phyloP scores from a whole-genome alignment of 2,329 filamentous ascomycete species.

The Colletotrichum musicola region DNA sequence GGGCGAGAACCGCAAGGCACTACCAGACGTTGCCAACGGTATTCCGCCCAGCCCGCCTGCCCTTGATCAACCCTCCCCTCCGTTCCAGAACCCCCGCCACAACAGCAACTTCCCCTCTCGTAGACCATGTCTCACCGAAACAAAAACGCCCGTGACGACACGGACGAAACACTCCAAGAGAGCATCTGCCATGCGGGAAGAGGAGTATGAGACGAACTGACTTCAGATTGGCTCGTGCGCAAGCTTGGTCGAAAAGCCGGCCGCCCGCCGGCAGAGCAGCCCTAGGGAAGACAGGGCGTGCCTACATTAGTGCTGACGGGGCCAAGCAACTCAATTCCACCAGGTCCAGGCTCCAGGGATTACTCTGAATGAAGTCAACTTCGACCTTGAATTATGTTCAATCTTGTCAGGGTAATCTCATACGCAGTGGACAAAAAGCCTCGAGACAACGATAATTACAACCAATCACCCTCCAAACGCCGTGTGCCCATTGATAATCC shows the following conservation, averaged over 20 bases:
- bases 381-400: neutral
- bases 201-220: slow-evolving; percentile 12
- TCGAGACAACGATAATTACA: neutral
- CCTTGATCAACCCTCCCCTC: neutral
- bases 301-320: slow-evolving; percentile 27
- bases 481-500: neutral
- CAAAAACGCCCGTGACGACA: neutral
- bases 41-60: neutral
- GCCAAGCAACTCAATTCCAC: slow-evolving; percentile 13
- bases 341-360: too few relatives aligned
- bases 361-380: too few relatives aligned
- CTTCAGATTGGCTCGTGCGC: slow-evolving; percentile 6
- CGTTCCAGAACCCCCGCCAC: neutral
- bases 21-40: neutral
- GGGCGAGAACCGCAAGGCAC: neutral
- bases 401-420: neutral
- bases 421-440: too few relatives aligned
- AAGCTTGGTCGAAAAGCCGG: too few relatives aligned
- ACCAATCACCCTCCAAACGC: neutral
- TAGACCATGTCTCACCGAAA: neutral
- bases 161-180: neutral
- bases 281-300: neutral
- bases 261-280: neutral
- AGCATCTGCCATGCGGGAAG: neutral
- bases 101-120: neutral